These are phyloP conservation scores for Schwanniomyces polymorphus DNA, from an alignment of 805 yeast species.

Conservation along the genomic window DNA sequence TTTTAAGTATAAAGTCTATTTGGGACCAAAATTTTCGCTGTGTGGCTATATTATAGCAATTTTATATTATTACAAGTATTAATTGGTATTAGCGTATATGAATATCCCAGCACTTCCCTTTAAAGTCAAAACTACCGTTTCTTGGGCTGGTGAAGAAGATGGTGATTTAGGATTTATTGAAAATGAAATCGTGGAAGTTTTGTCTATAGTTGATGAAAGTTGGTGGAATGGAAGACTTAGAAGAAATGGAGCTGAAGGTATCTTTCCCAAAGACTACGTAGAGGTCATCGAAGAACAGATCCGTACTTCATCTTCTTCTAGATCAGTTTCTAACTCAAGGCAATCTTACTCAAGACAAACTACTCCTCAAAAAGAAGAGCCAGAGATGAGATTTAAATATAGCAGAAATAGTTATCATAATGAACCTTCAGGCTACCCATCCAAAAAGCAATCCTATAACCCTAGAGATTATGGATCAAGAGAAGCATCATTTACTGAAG, in stretches of 20 bases:
- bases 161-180: conserved; percentile 92
- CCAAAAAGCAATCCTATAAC: conserved; percentile 3
- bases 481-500: conserved; percentile 16
- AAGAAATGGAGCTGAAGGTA: conserved; percentile 80
- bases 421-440: not conserved
- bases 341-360: conserved; percentile 11
- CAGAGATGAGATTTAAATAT: conserved; percentile 8
- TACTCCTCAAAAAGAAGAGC: conserved; percentile 13
- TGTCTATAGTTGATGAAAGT: conserved; percentile 76
- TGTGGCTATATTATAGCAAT: not conserved
- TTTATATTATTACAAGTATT: not conserved
- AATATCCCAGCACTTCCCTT: conserved; percentile 56
- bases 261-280: conserved; percentile 87
- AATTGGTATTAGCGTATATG: conserved; percentile 9
- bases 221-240: conserved; percentile 88
- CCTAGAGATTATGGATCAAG: conserved; percentile 6
- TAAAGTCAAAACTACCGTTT: conserved; percentile 76
- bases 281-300: conserved; percentile 45
- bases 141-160: conserved; percentile 92
- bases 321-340: conserved; percentile 13
- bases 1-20: not conserved
- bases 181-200: conserved; percentile 87
- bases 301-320: conserved; percentile 15
- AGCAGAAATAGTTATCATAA: conserved; percentile 7
- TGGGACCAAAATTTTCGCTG: not conserved